Evolutionary conservation across 2,329 filamentous ascomycete species (phyloP).

Genomic region (Phialocephala subalpina): DNA sequence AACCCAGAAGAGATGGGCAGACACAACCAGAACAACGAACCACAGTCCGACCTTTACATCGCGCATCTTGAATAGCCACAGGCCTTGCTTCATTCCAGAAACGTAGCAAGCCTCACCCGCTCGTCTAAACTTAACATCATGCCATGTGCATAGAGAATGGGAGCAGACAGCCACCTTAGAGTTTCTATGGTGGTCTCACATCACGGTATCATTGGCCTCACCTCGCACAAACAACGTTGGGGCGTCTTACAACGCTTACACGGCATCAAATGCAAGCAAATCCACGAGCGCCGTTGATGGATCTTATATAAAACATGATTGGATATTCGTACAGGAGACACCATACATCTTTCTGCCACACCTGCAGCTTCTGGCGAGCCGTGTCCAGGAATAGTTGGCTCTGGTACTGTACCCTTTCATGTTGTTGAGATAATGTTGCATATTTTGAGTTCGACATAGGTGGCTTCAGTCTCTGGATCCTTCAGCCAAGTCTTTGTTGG

Average conservation of each 20-base stretch:
- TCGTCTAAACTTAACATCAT: slow-evolving; percentile 3
- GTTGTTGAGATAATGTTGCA: slow-evolving; percentile 12
- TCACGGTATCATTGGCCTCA: background rate
- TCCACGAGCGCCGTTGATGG: background rate
- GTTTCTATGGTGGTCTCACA: background rate
- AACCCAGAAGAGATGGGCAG: background rate
- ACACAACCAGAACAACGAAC: background rate
- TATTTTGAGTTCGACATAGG: slow-evolving; percentile 2
- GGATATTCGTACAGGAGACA: slow-evolving; percentile 2
- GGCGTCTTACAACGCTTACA: slow-evolving; percentile 7
- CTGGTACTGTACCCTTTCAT: background rate
- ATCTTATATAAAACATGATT: background rate
- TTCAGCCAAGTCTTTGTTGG: background rate
- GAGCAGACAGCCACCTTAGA: background rate
- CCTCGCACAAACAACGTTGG: background rate
- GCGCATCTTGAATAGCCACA: slow-evolving; percentile 1
- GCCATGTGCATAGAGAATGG: background rate
- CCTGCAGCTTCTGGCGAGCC: slow-evolving; percentile 19
- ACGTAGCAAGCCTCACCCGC: slow-evolving; percentile 7
- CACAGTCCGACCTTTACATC: background rate
- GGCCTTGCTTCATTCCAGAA: background rate
- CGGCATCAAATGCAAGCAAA: background rate
- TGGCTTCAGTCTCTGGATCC: background rate
- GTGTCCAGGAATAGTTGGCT: slow-evolving; percentile 13
- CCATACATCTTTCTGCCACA: slow-evolving; percentile 9